Conservation (phyloP, 129 eudicot species). For the Artemisia annua region DNA sequence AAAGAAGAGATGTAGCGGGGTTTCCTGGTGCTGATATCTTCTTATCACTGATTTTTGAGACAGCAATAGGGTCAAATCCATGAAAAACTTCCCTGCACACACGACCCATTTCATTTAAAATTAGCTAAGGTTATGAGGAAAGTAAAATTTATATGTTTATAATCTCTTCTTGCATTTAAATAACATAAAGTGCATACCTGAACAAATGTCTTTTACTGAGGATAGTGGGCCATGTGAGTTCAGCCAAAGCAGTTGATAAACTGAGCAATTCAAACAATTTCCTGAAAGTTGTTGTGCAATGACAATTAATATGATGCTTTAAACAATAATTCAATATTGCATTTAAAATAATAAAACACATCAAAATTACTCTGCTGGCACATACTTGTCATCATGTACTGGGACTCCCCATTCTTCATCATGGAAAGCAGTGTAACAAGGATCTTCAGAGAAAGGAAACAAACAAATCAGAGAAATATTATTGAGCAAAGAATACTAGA, state of each 20-base stretch:
- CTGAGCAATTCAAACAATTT: conserved; percentile 83
- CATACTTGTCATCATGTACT: conserved; percentile 46
- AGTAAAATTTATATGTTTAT: neutral
- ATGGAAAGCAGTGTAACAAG: conserved; percentile 1
- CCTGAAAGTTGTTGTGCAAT: conserved; percentile 44
- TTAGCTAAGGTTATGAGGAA: conserved; percentile 10
- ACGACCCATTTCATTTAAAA: conserved; percentile 17
- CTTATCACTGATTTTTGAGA: conserved; percentile 83
- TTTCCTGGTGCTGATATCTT: conserved; percentile 60
- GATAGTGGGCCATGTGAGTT: conserved; percentile 85
- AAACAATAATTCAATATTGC: neutral
- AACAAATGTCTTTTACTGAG: conserved; percentile 71
- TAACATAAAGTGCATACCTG: conserved; percentile 46
- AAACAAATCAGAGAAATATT: neutral
- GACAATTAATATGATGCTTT: conserved; percentile 2
- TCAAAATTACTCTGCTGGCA: neutral
- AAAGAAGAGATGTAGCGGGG: conserved; percentile 71
- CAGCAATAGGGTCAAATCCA: conserved; percentile 68
- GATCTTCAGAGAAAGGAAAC: neutral
- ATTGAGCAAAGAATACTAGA: neutral
- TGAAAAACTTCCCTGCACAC: conserved; percentile 75
- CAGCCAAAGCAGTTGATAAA: conserved; percentile 86
- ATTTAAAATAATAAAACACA: neutral
- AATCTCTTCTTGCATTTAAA: neutral
- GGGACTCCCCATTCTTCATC: conserved; percentile 22